Percentiles rank a stretch among this genome's conserved stretches.
Evolutionary conservation across 352 stramenopile genomes (phyloP).

Genomic region (Pythium apleroticum): DNA sequence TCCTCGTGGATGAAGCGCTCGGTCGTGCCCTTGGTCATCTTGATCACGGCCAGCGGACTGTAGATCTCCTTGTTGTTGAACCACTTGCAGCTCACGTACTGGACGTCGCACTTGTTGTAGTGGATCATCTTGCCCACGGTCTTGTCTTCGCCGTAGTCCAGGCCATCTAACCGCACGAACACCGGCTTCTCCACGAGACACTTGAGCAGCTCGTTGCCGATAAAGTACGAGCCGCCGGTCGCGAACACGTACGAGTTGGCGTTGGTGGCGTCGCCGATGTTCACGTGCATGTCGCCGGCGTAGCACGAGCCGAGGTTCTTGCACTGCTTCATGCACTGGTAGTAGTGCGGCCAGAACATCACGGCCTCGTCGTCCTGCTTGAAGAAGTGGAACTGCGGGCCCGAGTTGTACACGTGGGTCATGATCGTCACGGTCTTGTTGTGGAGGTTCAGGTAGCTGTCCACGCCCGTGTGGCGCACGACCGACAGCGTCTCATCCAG

Average conservation of each 20-base stretch:
- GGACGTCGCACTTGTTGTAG: conserved; percentile 71
- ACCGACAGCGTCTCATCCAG: conserved; percentile 59
- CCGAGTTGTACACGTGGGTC: conserved; percentile 54
- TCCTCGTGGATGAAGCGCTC: conserved; percentile 56
- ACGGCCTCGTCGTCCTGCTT: conserved; percentile 80
- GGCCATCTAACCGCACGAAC: conserved; percentile 58
- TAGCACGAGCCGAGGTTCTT: conserved; percentile 66
- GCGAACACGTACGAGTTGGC: conserved; percentile 81
- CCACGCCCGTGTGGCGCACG: conserved; percentile 58
- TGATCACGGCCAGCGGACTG: conserved; percentile 61
- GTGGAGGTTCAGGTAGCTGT: conserved; percentile 77
- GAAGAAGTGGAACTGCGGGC: conserved; percentile 56
- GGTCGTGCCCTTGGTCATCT: conserved; percentile 59
- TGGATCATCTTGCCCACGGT: conserved; percentile 84
- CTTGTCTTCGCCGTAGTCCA: conserved; percentile 80
- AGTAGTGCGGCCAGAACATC: conserved; percentile 80
- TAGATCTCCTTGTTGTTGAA: conserved; percentile 85
- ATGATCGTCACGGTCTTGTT: conserved; percentile 85
- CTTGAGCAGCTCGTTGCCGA: conserved; percentile 63
- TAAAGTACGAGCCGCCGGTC: conserved; percentile 73
- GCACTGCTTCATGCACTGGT: conserved; percentile 73
- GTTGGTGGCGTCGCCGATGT: conserved; percentile 59
- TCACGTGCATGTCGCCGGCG: conserved; percentile 80
- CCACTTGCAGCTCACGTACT: conserved; percentile 87
- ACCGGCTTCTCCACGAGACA: conserved; percentile 64